These are phyloP conservation scores for Isochrysis galbana DNA, from an alignment of 78 protist genomes.

Conservation along the genomic window DNA sequence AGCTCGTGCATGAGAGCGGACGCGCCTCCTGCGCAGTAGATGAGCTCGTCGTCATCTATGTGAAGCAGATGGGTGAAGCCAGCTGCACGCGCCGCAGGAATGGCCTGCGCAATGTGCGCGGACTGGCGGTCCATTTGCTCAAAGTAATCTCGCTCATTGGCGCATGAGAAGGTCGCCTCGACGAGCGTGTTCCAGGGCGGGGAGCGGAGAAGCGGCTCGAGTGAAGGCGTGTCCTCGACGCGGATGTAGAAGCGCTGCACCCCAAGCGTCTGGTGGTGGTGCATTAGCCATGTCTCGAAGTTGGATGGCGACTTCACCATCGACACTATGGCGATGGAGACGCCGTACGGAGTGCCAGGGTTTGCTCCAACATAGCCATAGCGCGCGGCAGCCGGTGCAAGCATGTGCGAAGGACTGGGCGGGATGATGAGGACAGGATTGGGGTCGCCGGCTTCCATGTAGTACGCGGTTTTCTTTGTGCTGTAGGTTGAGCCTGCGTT, in stretches of 20 bases:
- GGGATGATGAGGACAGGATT: background rate
- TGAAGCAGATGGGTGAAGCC: background rate
- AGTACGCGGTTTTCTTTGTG: background rate
- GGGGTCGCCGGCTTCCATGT: constrained; percentile 7
- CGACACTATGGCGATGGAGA: background rate
- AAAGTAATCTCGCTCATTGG: background rate
- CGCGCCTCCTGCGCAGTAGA: background rate
- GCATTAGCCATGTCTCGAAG: background rate
- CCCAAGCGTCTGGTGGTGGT: background rate
- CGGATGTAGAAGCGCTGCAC: background rate
- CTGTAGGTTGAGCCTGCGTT: background rate
- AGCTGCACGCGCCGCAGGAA: background rate
- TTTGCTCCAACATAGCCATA: background rate
- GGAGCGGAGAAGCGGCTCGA: background rate
- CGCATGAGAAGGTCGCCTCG: background rate
- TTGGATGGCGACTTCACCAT: background rate
- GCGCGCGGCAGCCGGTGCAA: background rate
- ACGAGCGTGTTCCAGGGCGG: background rate
- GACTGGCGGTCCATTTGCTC: constrained; percentile 14
- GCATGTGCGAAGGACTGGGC: background rate
- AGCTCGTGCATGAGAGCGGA: background rate
- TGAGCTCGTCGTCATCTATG: background rate
- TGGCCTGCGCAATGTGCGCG: background rate
- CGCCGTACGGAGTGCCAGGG: background rate
- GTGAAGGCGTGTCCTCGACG: background rate